phyloP scores from a whole-genome alignment of 148 eudicot species.

The Camellia granthamiana region DNA sequence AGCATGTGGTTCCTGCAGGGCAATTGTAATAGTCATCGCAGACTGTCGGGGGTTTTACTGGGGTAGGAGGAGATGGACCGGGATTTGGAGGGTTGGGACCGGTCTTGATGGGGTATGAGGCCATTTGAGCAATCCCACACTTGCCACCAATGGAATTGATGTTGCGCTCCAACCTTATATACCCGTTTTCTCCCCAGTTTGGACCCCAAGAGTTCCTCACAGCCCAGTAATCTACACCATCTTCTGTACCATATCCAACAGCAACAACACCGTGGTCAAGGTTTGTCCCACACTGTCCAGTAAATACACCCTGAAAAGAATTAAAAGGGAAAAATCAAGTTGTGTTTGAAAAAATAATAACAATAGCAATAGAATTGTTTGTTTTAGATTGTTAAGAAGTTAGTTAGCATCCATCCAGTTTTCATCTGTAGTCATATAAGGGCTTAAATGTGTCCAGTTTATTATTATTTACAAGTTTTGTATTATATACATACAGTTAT shows the following conservation, averaged over 20 bases:
- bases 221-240: constrained; percentile 73
- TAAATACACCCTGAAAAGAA: constrained; percentile 65
- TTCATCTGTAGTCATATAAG: too few relatives aligned
- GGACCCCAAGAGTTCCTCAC: constrained; percentile 95
- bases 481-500: neutral
- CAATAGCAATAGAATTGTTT: too few relatives aligned
- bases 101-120: constrained; percentile 81
- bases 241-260: constrained; percentile 83
- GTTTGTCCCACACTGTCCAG: constrained; percentile 61
- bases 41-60: constrained; percentile 38
- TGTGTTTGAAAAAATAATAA: neutral
- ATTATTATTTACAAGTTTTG: too few relatives aligned
- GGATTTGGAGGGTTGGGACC: constrained; percentile 77
- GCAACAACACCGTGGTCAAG: constrained; percentile 85
- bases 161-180: constrained; percentile 75
- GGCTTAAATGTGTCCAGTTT: too few relatives aligned
- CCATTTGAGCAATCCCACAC: constrained; percentile 75
- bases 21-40: constrained; percentile 68
- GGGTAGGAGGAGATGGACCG: constrained; percentile 78
- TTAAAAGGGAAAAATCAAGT: neutral
- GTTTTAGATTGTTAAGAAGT: too few relatives aligned
- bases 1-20: constrained; percentile 62
- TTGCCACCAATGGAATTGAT: constrained; percentile 44
- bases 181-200: constrained; percentile 80
- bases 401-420: too few relatives aligned